Conservation (phyloP, 2,329 filamentous ascomycete genomes). For the Myriosclerotinia curreyana region DNA sequence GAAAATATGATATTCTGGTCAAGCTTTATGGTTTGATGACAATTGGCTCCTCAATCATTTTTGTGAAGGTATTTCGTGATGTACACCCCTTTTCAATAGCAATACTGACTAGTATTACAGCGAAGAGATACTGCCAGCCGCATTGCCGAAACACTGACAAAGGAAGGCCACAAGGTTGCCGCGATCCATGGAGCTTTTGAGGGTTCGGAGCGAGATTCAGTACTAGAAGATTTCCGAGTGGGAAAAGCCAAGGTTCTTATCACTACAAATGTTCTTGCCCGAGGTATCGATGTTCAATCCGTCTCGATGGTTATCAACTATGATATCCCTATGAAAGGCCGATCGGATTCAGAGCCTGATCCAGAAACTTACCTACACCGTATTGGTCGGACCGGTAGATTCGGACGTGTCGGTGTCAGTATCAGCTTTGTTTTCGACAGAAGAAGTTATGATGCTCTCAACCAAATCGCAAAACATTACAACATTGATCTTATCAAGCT, state of each 20-base stretch:
- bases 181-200: constrained; percentile 88
- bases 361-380: constrained; percentile 96
- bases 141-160: constrained; percentile 81
- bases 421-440: constrained; percentile 92
- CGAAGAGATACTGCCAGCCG: constrained; percentile 80
- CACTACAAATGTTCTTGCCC: constrained; percentile 92
- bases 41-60: constrained; percentile 96
- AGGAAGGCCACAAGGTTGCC: constrained; percentile 87
- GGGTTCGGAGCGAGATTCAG: constrained; percentile 73
- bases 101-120: constrained; percentile 44
- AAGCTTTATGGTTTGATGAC: constrained; percentile 96
- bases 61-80: constrained; percentile 70
- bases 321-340: constrained; percentile 73
- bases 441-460: constrained; percentile 74
- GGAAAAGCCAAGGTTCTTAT: constrained; percentile 94
- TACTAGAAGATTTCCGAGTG: constrained; percentile 82
- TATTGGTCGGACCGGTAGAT: constrained; percentile 94
- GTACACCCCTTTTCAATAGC: neutral
- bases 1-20: constrained; percentile 85
- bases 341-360: constrained; percentile 79
- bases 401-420: constrained; percentile 92
- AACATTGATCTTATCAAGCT: constrained; percentile 77
- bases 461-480: constrained; percentile 77
- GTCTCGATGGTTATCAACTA: constrained; percentile 99
- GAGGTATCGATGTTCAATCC: constrained; percentile 89